A percentile compares a stretch with the other conserved stretches of the same genome.
These are phyloP conservation scores for Hyparrhenia diplandra DNA, from an alignment of 176 grass and related monocot genomes.

Conservation along the genomic window DNA sequence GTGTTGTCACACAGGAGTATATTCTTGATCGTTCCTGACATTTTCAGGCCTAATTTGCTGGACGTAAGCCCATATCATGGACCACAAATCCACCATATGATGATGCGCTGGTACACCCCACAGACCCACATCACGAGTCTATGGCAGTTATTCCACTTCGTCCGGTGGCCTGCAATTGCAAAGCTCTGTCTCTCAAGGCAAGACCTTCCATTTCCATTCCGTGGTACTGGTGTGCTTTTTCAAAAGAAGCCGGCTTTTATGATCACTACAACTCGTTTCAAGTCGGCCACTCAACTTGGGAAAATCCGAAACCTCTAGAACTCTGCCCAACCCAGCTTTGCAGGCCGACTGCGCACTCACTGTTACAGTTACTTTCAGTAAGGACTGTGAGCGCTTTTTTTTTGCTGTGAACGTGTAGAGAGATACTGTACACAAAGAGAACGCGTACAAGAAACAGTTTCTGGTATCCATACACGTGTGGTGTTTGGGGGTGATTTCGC, in stretches of 20 bases:
- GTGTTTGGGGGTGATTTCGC: not conserved
- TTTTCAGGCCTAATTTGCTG: not conserved
- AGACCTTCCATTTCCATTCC: not conserved
- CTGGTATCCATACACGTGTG: not conserved
- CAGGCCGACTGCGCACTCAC: not conserved
- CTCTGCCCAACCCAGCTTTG: not conserved
- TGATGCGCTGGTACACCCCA: not conserved
- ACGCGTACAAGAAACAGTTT: not conserved
- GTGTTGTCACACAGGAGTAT: not conserved
- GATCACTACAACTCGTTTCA: constrained; percentile 8
- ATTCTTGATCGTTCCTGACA: not conserved
- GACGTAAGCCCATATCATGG: not conserved
- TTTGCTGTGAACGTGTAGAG: not conserved
- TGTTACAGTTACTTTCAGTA: not conserved
- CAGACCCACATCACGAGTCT: not conserved
- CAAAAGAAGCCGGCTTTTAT: not conserved
- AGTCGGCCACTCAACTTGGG: constrained; percentile 19
- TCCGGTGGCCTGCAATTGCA: not conserved
- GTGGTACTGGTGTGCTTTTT: constrained; percentile 3
- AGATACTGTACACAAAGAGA: not conserved
- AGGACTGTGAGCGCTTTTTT: too few species aligned
- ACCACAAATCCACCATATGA: not conserved
- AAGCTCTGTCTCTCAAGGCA: constrained; percentile 6
- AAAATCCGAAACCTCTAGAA: constrained; percentile 11
- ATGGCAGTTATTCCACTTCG: constrained; percentile 2